phyloP scores from a whole-genome alignment of 1,284 basidiomycete species.

The Apiotrichum gracile region DNA sequence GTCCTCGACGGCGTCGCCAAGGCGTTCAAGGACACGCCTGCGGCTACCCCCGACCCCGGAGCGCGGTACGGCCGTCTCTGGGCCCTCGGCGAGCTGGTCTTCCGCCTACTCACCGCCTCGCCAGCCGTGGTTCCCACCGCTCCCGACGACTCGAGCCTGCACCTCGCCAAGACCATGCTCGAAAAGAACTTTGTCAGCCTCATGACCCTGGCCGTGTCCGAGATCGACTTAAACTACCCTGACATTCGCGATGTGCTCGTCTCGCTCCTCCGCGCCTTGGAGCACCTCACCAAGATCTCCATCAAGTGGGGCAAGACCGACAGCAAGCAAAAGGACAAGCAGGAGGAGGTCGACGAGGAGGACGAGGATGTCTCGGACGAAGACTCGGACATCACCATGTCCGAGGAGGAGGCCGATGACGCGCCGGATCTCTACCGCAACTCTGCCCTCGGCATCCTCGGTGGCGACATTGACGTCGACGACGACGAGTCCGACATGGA shows the following conservation, averaged over 20 bases:
- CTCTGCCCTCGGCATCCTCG: conserved; percentile 90
- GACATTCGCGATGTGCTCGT: conserved; percentile 79
- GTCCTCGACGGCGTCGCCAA: conserved; percentile 83
- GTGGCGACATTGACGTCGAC: conserved; percentile 53
- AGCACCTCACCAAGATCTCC: conserved; percentile 86
- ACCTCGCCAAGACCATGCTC: conserved; percentile 93
- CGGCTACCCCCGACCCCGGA: conserved; percentile 59
- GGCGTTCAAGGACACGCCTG: conserved; percentile 73
- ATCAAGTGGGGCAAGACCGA: conserved; percentile 90
- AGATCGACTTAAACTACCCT: conserved; percentile 94
- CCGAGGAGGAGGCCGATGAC: conserved; percentile 59
- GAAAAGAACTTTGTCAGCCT: conserved; percentile 94
- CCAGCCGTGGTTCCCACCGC: conserved; percentile 53
- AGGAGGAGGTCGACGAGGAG: conserved; percentile 45
- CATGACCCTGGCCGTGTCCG: conserved; percentile 80
- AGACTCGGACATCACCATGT: conserved; percentile 59
- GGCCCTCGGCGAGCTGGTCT: conserved; percentile 79
- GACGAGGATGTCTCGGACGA: conserved; percentile 43
- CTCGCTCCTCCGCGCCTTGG: conserved; percentile 79
- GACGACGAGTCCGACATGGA: conserved; percentile 70
- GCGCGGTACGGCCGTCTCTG: conserved; percentile 81
- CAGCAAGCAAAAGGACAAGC: conserved; percentile 57
- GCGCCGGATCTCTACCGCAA: conserved; percentile 86
- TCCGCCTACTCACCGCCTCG: conserved; percentile 76
- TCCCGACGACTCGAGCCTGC: conserved; percentile 37